Percentiles rank a stretch among this genome's conserved stretches.
Evolutionary conservation across 2,329 filamentous ascomycete species (phyloP).

Genomic region (Conoideocrella luteorostrata): DNA sequence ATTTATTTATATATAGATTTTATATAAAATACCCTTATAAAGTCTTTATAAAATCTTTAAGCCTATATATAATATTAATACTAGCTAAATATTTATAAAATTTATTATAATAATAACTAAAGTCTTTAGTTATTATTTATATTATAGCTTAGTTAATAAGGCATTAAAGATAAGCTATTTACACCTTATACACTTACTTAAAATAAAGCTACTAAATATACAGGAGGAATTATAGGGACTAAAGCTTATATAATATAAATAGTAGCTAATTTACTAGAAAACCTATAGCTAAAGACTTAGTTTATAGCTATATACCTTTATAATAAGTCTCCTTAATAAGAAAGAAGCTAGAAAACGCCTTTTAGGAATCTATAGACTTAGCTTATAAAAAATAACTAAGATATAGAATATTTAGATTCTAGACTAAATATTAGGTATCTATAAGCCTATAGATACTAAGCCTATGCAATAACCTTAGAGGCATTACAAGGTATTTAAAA

Average conservation of each 20-base stretch:
- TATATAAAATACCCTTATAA: background rate
- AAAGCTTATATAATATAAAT: no score
- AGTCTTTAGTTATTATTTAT: background rate
- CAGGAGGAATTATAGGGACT: no score
- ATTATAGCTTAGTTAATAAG: background rate
- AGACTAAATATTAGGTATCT: background rate
- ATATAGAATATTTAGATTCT: background rate
- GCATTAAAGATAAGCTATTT: no score
- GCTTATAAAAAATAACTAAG: conserved; percentile 3
- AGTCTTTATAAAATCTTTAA: background rate
- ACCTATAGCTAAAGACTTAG: conserved; percentile 1
- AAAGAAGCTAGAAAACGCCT: no score
- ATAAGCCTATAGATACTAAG: background rate
- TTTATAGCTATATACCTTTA: background rate
- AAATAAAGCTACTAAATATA: background rate
- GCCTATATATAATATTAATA: background rate
- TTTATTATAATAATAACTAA: background rate
- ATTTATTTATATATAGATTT: background rate
- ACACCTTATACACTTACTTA: background rate
- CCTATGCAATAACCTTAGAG: conserved; percentile 3
- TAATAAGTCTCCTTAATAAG: background rate
- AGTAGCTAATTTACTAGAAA: background rate
- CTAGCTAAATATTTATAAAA: background rate
- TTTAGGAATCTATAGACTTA: conserved; percentile 1
- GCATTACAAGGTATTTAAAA: no score